Base-by-base conservation (phyloP, 116 monocot genomes). In the Papilionanthe hybrid region DNA sequence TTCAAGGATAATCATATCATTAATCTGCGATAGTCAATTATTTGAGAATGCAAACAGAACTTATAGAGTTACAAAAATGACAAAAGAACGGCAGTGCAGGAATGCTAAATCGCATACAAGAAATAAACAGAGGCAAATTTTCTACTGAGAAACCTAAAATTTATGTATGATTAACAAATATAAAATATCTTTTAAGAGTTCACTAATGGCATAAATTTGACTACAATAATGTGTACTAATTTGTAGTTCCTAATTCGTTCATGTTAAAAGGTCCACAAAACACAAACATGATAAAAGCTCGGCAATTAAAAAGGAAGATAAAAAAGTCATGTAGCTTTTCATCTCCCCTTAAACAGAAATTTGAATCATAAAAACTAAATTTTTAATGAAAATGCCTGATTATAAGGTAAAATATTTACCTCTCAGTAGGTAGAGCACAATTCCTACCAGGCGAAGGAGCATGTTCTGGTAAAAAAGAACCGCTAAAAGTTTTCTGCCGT, bases 381-480 rank as follows among this genome's bases (percentile, higher is more conserved):
- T 47, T 20, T 19, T 50, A 28, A 69, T 49, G 18, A 42, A 25
- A 72, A 22, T 73, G 32, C 3, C 56, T 42, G 72, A 42, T 45
- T 72, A 5, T 68, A 55, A 12, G 22, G 66, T 68, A 20, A 42
- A 42, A 75, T 43, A 19, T 42, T 76, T 87, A 92, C 95, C 95
- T 88, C 43, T 89, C 87, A 29, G 43, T 53, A 81, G 86, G 76
- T 47, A 65, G 80, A 76, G 79, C 73, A 83, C 42, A 65, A 75
- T 67, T 86, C 77, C 65, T 83, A 55, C 72, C 82, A 84, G 84
- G 78, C 30, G 84, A 86, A 79, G 82, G 80, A 69, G 79, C 81
- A 76, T 81, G 88, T 43, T 91, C 96, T 28, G 88, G 87, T 78
- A 88, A 65, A 82, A 96, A 84, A 76, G 93, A 93, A 79, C 91